phyloP scores from a whole-genome alignment of 1,139 yeast genomes.

The Candida frijolesensis region DNA sequence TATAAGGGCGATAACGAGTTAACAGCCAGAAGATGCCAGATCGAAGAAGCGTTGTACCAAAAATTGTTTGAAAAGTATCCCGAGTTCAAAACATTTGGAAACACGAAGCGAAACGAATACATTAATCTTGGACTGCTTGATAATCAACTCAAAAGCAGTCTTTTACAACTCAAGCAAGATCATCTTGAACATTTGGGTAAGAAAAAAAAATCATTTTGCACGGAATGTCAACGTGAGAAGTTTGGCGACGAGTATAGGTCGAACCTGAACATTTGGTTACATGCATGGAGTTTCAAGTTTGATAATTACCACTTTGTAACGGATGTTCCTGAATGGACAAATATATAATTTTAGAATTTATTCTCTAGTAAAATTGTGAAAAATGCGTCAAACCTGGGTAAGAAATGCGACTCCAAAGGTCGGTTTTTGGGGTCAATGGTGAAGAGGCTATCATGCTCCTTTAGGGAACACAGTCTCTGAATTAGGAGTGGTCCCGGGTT shows the following conservation, averaged over 20 bases:
- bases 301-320: slow-evolving; percentile 31
- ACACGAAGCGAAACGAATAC: not conserved
- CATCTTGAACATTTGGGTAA: slow-evolving; percentile 11
- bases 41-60: slow-evolving; percentile 33
- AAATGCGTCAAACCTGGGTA: slow-evolving; percentile 1
- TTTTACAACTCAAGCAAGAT: slow-evolving; percentile 19
- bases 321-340: slow-evolving; percentile 42
- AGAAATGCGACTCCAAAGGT: not conserved
- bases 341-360: slow-evolving; percentile 13
- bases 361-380: not conserved
- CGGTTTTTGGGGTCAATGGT: slow-evolving; percentile 7
- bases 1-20: slow-evolving; percentile 37
- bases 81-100: slow-evolving; percentile 14
- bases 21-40: slow-evolving; percentile 20
- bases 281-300: slow-evolving; percentile 39
- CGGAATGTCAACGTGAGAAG: slow-evolving; percentile 45
- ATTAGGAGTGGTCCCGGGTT: slow-evolving; percentile 8
- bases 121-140: slow-evolving; percentile 24
- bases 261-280: slow-evolving; percentile 49
- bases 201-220: slow-evolving; percentile 23
- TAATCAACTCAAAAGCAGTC: slow-evolving; percentile 9
- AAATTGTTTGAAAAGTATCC: slow-evolving; percentile 23
- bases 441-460: slow-evolving; percentile 8
- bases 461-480: slow-evolving; percentile 5
- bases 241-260: slow-evolving; percentile 22